phyloP scores from a whole-genome alignment of 108 stramenopile genomes.

The Nannochloropsis gaditana region DNA sequence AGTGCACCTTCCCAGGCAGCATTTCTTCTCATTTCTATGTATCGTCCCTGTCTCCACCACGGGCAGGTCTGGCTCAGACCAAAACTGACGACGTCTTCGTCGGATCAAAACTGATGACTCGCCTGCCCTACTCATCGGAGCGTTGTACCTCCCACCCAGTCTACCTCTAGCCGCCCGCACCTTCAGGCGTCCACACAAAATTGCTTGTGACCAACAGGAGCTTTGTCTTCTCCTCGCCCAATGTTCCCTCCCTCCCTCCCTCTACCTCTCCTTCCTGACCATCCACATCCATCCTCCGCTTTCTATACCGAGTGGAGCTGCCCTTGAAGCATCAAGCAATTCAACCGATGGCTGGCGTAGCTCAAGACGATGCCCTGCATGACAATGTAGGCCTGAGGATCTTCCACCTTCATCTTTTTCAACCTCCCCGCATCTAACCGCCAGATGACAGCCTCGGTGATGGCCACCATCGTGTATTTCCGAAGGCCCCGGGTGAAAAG shows the following conservation, averaged over 20 bases:
- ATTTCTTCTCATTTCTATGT: too few species aligned
- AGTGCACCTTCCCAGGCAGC: too few species aligned
- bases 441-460: background rate
- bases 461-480: background rate
- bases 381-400: background rate
- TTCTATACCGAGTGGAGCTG: background rate
- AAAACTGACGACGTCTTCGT: too few species aligned
- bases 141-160: too few species aligned
- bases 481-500: background rate
- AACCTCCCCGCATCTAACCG: background rate
- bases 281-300: too few species aligned
- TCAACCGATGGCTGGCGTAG: constrained; percentile 19
- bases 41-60: too few species aligned
- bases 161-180: too few species aligned
- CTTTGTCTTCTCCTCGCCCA: background rate
- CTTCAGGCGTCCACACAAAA: too few species aligned
- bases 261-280: background rate
- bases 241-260: background rate
- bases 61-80: too few species aligned
- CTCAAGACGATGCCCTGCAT: background rate
- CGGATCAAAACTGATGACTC: too few species aligned
- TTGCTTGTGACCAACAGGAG: too few species aligned
- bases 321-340: background rate
- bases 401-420: background rate
- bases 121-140: too few species aligned